Evolutionary conservation across 2,329 filamentous ascomycete genomes (phyloP), one percentile per base, ranked within the genome.

Genomic region (Drechslerella dactyloides): DNA sequence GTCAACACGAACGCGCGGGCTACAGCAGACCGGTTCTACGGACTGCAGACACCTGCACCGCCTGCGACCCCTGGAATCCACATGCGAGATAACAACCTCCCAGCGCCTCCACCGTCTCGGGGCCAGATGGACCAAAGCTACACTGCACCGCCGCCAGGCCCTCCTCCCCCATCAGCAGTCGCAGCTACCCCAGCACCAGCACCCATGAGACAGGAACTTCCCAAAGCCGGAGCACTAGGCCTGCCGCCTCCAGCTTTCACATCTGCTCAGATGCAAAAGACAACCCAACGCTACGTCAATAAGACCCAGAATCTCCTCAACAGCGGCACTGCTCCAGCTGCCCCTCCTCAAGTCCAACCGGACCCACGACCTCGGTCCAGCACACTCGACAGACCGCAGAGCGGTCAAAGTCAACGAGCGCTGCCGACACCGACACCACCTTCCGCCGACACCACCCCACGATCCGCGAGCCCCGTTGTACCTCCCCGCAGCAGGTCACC

Each of bases 21-120:
- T 70, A 96, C 94, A n/a, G 94, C 93, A 17, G 96, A 99, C 79
- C 88, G 90, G 72, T 97, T 96, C 80, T 91, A 96, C 78, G 93
- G 94, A n/a, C 89, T 99, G 73, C 83, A 90, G 11, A 96, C 93
- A 1, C 93, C 94, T 3, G 87, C 85, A 5, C 89, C 81, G 70
- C 78, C 77, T 59, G 78, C 72, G 75, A 78, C 80, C 13, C 79
- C 81, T 69, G 78, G 76, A 40, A 73, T 78, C 27, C 78, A 75
- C 51, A 74, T 78, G 55, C 60, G 68, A n/a, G 55, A 54, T 33
- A 40, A n/a, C 40, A 19, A 19, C 24, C 27, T 52, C 15, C 60
- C 54, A 11, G 46, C 51, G 27, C 60, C 64, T 27, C 30, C 19
- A 15, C 50, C 23, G 17, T n/a, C 61, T 48, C 57, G 60, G 24